Conservation (phyloP, 257 asterid genomes). For the Petrea volubilis region DNA sequence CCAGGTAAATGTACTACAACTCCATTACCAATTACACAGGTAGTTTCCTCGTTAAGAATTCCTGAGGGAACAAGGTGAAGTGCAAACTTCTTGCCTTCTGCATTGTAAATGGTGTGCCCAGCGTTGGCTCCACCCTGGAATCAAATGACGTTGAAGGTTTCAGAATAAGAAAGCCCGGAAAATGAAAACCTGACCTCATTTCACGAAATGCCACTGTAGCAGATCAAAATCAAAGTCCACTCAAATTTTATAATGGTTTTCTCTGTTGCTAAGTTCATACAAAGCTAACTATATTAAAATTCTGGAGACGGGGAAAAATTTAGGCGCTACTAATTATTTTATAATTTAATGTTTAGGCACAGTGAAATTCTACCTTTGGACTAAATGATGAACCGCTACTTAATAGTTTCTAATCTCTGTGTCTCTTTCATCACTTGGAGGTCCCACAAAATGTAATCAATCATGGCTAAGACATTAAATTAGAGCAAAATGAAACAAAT, state of each 20-base stretch:
- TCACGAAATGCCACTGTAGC: neutral
- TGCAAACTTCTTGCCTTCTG: slow-evolving; percentile 82
- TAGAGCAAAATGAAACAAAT: neutral
- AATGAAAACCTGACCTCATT: neutral
- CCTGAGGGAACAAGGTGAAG: slow-evolving; percentile 90
- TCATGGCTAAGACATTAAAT: neutral
- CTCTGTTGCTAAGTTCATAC: neutral
- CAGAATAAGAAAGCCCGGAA: neutral
- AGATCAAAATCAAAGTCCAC: neutral
- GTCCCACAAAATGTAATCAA: neutral
- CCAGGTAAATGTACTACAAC: slow-evolving; percentile 81
- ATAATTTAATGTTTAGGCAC: neutral
- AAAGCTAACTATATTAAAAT: neutral
- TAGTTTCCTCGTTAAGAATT: slow-evolving; percentile 50
- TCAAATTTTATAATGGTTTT: neutral
- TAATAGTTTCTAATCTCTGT: neutral
- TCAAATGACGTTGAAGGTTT: neutral
- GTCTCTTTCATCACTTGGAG: neutral
- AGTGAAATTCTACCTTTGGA: neutral
- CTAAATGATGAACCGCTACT: neutral
- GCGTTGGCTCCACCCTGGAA: slow-evolving; percentile 87
- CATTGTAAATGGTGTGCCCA: slow-evolving; percentile 80
- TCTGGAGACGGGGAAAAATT: neutral
- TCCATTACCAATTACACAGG: slow-evolving; percentile 66
- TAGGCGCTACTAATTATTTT: neutral